Evolutionary conservation across 768 basidiomycete genomes (phyloP), one percentile per base, ranked within the genome.

Genomic region (Suillus brevipes): DNA sequence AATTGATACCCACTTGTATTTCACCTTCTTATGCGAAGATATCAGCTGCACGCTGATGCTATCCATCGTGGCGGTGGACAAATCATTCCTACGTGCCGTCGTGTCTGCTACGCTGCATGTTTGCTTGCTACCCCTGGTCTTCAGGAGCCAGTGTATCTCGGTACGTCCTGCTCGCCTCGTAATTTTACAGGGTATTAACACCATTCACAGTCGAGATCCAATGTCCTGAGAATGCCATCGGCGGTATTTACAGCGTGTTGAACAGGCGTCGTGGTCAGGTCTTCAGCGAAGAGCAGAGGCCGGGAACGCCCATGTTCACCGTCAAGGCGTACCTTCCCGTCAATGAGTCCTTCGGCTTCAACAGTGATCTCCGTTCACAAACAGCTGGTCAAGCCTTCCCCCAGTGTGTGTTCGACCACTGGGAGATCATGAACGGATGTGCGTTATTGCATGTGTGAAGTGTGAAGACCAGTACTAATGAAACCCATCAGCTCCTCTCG

Each of bases 21-120:
- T 12, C n/a, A 9, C 47, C 65, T 34, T 64, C 56, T 57, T 37
- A 50, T 40, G 28, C 34, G 5, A 58, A 52, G 4, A 49, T 52
- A 66, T 4, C 74, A 95, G 92, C 86, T 99, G 62, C 97, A 99
- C 80, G 84, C 97, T 75, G 97, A 99, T 85, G 96, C 97, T 68
- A 99, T 99, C 77, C 97, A 99, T 81, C 92, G 97, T 84, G 97
- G 97, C 78, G 96, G 96, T 83, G 97, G 97, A 80, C 94, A 99
- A 80, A 86, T 99, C 74, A 98, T 99, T 79, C 97, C 97, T 64
- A 96, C 94, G 45, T 94, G 91, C 80, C 91, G 97, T 81, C 93
- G 97, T 76, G 97, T 90, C 70, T 92, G 90, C 75, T 99, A 99
- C 80, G 97, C 97, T 67, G 95, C 97, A 61, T 92, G 94, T 78